Evolutionary conservation across 148 eudicot species (phyloP), one percentile per base, ranked within the genome.

Genomic region (Limonium bicolor): DNA sequence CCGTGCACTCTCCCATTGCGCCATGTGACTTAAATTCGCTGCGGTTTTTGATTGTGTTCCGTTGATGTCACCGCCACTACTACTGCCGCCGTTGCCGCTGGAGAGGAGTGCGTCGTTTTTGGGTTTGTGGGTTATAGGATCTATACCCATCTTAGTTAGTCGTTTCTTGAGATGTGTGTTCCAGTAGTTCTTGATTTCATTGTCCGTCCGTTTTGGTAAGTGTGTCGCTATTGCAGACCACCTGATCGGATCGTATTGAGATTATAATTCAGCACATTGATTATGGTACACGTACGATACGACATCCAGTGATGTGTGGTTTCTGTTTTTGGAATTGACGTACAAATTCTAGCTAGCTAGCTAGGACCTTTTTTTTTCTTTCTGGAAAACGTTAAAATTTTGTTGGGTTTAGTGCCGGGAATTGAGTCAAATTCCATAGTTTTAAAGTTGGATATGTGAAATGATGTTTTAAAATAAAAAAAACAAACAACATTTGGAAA

Each of bases 141-240:
- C 97, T 0, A 88, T 88, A 0, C 97, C 97, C 94, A 88, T 80
- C 33, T 88, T 88, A 2, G 74, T 42, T 1, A 84, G 42, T 29
- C 97, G 56, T 54, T 88, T 88, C 61, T 88, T 88, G 18, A 88
- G 68, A 49, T 88, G 95, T 0, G 97, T 88, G 41, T 88, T 84
- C 97, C 97, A 88, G 26, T 84, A 84, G 19, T 88, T 88, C 46
- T 88, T 88, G 43, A 88, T 88, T 61, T 88, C 95, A 8, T 88
- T 88, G 34, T 88, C 97, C 4, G 97, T 88, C 57, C 97, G 64
- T 54, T 88, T 84, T 0, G 95, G 87, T 34, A 88, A 50, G 59
- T 88, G 97, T 30, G 97, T 88, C n/a, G 95, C 95, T 46, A 88
- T 88, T 41, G 97, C 94, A 20, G 97, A 88, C 97, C 97, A 88